These are phyloP conservation scores for Suillus alpinus DNA, from an alignment of 768 basidiomycete species.

Conservation along the genomic window DNA sequence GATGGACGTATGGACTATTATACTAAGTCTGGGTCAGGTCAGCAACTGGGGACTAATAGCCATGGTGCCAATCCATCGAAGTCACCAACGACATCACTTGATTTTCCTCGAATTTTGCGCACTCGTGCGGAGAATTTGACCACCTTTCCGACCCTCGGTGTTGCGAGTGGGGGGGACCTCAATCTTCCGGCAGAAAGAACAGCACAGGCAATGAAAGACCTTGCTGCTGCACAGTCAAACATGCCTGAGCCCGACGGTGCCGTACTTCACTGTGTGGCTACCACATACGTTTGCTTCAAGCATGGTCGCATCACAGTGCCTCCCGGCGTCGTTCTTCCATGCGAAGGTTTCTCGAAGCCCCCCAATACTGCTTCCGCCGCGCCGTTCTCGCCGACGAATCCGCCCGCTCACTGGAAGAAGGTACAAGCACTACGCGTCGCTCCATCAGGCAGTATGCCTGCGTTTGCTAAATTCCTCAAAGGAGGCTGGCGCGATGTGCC, in stretches of 20 bases:
- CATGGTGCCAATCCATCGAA: constrained; percentile 12
- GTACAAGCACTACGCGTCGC: constrained; percentile 21
- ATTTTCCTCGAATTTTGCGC: constrained; percentile 24
- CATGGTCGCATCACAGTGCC: constrained; percentile 70
- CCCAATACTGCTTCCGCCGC: constrained; percentile 1
- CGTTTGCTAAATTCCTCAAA: constrained; percentile 41
- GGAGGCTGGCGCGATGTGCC: constrained; percentile 64
- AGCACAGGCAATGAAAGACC: constrained; percentile 6
- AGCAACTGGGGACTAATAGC: background rate
- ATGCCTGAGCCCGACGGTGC: constrained; percentile 44
- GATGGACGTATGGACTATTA: background rate
- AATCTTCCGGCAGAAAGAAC: constrained; percentile 12
- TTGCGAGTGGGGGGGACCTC: constrained; percentile 4
- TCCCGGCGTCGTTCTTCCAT: constrained; percentile 57
- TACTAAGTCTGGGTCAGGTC: too few relatives aligned
- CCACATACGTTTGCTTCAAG: constrained; percentile 70
- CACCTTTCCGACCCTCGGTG: constrained; percentile 20
- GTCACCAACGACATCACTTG: constrained; percentile 11
- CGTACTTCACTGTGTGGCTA: constrained; percentile 56
- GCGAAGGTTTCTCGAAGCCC: constrained; percentile 50
- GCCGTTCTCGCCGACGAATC: constrained; percentile 32
- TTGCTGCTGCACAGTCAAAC: constrained; percentile 8
- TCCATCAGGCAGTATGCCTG: constrained; percentile 18
- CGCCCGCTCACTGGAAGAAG: constrained; percentile 27
- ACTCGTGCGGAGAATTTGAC: constrained; percentile 33